Evolutionary conservation across 306 rosid species (phyloP), one percentile per base, ranked within the genome.

Genomic region (Elaeagnus macrophylla): DNA sequence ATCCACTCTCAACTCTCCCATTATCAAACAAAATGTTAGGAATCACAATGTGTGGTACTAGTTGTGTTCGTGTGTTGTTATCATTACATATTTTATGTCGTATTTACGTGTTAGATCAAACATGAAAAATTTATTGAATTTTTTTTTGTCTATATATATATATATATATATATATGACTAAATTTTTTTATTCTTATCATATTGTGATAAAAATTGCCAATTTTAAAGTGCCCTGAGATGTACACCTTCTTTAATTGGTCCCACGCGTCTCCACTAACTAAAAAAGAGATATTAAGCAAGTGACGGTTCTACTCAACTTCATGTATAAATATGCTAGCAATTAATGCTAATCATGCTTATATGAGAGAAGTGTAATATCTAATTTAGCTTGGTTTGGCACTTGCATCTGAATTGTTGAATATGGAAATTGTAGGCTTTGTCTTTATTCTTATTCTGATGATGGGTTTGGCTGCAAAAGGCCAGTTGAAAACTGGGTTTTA

Each of bases 401-500:
- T 25, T 25, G 2, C 32, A 25, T 25, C 32, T 25, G 32, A 51
- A 16, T 58, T 1, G 45, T 19, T 37, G 32, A 18, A 60, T 40
- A 82, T 72, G 83, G 69, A 64, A 70, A 56, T 42, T 41, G 59
- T 19, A 7, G 59, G 62, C 60, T 61, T 66, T 11, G 20, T 61
- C 53, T 70, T 41, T 49, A 7, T 82, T 44, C 18, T 66, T 44
- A 67, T 82, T 60, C 53, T 79, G 41, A 57, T 54, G 44, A 63
- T 76, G 76, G 51, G 14, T 68, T 67, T 54, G 53, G 39, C 63
- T 45, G 81, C 49, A 4, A 5, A 80, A 37, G 71, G 77, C 41
- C 86, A 88, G 61, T 54, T 88, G 16, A 51, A 49, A 72, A 55
- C 61, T 37, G 91, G 91, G 59, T 89, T 78, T 56, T 85, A 85